These are phyloP conservation scores for Saturnispora hagleri DNA, from an alignment of 805 yeast species.

Conservation along the genomic window DNA sequence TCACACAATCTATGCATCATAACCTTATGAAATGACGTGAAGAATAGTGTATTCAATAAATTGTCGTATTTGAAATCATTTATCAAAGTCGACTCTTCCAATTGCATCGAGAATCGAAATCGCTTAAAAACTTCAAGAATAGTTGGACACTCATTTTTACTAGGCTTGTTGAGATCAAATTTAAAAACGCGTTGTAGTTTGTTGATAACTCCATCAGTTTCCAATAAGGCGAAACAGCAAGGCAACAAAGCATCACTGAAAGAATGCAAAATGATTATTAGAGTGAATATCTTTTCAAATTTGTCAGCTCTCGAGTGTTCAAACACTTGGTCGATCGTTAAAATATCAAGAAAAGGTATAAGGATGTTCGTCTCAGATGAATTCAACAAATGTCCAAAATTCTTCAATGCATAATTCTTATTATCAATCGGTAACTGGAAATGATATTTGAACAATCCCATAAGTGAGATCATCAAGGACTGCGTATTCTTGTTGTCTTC, in stretches of 20 bases:
- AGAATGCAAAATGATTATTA: slow-evolving; percentile 19
- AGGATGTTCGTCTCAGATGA: slow-evolving; percentile 5
- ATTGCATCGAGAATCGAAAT: slow-evolving; percentile 14
- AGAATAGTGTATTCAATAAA: slow-evolving; percentile 10
- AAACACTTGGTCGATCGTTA: slow-evolving; percentile 12
- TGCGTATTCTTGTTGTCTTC: slow-evolving; percentile 12
- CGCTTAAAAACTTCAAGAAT: slow-evolving; percentile 11
- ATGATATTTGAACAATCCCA: slow-evolving; percentile 20
- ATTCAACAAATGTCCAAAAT: slow-evolving; percentile 18
- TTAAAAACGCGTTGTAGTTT: slow-evolving; percentile 7
- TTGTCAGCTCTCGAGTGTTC: slow-evolving; percentile 15
- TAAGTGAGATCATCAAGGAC: slow-evolving; percentile 12
- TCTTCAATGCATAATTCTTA: slow-evolving; percentile 21
- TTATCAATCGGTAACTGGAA: slow-evolving; percentile 20
- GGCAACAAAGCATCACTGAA: slow-evolving; percentile 15
- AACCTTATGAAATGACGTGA: slow-evolving; percentile 8
- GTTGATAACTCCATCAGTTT: neutral
- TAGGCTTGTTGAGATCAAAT: neutral
- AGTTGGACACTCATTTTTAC: neutral
- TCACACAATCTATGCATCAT: neutral
- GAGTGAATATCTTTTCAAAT: slow-evolving; percentile 16
- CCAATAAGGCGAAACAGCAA: slow-evolving; percentile 2
- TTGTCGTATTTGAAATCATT: slow-evolving; percentile 13
- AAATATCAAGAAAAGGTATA: slow-evolving; percentile 12
- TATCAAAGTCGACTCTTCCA: slow-evolving; percentile 18